Base-by-base conservation (phyloP, 2,329 filamentous ascomycete species). In the Neonectria coccinea region DNA sequence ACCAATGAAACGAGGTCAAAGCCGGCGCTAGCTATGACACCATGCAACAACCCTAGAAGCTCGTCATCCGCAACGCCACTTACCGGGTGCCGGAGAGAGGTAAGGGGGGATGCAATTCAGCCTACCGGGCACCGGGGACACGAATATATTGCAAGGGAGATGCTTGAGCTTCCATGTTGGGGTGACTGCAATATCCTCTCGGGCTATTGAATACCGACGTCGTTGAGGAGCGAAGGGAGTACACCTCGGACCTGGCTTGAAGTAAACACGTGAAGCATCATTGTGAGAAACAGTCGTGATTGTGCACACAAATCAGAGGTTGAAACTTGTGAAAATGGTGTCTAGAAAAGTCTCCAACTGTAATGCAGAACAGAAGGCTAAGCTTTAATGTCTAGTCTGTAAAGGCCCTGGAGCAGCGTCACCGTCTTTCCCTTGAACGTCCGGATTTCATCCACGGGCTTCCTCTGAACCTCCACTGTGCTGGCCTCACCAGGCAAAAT, bases 361-460 rank as follows among this genome's bases (percentile, higher is more conserved):
- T 7, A 52, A 42, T 20, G 25, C 20, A 42, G 5, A 36, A 45
- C 44, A 1, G 16, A 6, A 11, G 11, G 51, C 56, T 66, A 64
- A 45, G 59, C 45, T 20, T 57, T 64, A 11, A 70, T 67, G n/a
- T 69, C 60, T n/a, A 72, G 29, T 41, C 58, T 65, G 50, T 72
- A 72, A 7, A n/a, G 27, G 6, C 70, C 71, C 9, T 70, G 70
- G 1, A 64, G 65, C 16, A 73, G 16, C 18, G 64, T 44, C 29
- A 66, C 20, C 16, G 22, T 68, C 48, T 66, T 65, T 25, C 71
- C 70, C 31, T 59, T 29, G 2, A 53, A 42, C 0, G 2, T 57
- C 20, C 62, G 36, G 0, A 14, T 45, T 14, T 66, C 45, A n/a
- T 62, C 18, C 6, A 18, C 48, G 0, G 57, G 51, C 6, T 62